Evolutionary conservation across 1,139 yeast species (phyloP), one percentile per base, ranked within the genome.

Genomic region (Entelexis paramagnoliae): DNA sequence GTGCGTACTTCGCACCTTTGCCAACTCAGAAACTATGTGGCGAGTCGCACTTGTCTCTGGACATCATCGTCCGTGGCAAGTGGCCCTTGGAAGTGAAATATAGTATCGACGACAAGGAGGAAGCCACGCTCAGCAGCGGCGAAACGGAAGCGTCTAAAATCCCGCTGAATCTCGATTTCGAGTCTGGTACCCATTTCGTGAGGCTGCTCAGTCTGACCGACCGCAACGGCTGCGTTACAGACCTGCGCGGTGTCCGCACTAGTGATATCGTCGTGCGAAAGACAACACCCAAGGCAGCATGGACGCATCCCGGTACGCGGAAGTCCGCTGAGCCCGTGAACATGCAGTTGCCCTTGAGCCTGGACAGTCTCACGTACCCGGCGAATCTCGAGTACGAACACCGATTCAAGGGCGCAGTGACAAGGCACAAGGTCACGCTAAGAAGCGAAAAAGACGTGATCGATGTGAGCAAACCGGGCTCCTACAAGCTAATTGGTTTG

Each of bases 1-100:
- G 65, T 1, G 63, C 65, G 1, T 52, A 55, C n/a, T 61, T 61
- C 39, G 50, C 52, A 7, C 64, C 49, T 4, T 10, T 55, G 8
- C 10, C 39, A 2, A 17, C 40, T 4, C 55, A 52, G 11, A 46
- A 38, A 28, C 45, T 55, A 5, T 55, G 58, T n/a, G 58, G 57
- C 2, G n/a, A 20, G 26, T 20, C 51, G 5, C 10, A 26, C 16
- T n/a, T 72, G 2, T 64, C 63, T n/a, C 63, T 85, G 13, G 80
- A 81, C 0, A 73, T 88, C 6, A 63, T 66, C 2, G 74, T 91
- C 35, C 77, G 76, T 48, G 98, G 98, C 11, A 80, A 81, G 58
- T 78, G 83, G 0, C 97, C 97, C 2, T 86, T 83, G 60, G 69
- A 75, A 3, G 73, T 91, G 54, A 73, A 72, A 30, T 88, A 88